Evolutionary conservation across 805 yeast genomes (phyloP).

Genomic region (Nakazawaea molendinolei): DNA sequence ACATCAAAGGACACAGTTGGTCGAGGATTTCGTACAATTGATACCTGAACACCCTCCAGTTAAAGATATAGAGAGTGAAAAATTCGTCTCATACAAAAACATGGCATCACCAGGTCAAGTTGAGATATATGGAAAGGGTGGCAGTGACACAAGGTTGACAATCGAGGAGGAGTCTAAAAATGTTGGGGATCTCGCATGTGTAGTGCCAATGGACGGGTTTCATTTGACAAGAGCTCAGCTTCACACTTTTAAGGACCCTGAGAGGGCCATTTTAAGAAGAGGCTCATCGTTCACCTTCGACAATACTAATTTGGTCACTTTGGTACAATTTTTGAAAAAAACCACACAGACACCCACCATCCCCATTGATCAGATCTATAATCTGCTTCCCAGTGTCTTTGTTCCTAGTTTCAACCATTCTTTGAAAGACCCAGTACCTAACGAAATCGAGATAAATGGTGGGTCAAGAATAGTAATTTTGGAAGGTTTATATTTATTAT

Average conservation of each 20-base stretch:
- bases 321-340: slow-evolving; percentile 24
- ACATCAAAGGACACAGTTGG: neutral
- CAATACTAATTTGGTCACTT: slow-evolving; percentile 35
- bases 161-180: neutral
- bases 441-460: slow-evolving; percentile 39
- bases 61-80: neutral
- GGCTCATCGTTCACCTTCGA: slow-evolving; percentile 90
- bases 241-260: slow-evolving; percentile 45
- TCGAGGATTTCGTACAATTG: neutral
- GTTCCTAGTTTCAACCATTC: slow-evolving; percentile 76
- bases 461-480: slow-evolving; percentile 50
- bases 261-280: slow-evolving; percentile 52
- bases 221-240: slow-evolving; percentile 51
- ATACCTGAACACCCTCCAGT: neutral
- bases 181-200: slow-evolving; percentile 29
- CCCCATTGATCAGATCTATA: slow-evolving; percentile 27
- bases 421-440: slow-evolving; percentile 61
- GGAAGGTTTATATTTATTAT: slow-evolving; percentile 71
- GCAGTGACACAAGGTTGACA: slow-evolving; percentile 5
- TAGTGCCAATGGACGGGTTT: slow-evolving; percentile 72
- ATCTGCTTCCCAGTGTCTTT: too few species aligned
- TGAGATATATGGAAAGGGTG: slow-evolving; percentile 8
- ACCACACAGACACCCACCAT: too few species aligned
- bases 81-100: slow-evolving; percentile 3
- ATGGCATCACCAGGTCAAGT: neutral